A percentile compares a stretch with the other conserved stretches of the same genome.
These are phyloP conservation scores for Microdochium bolleyi DNA, from an alignment of 2,329 filamentous ascomycete species.

Conservation along the genomic window DNA sequence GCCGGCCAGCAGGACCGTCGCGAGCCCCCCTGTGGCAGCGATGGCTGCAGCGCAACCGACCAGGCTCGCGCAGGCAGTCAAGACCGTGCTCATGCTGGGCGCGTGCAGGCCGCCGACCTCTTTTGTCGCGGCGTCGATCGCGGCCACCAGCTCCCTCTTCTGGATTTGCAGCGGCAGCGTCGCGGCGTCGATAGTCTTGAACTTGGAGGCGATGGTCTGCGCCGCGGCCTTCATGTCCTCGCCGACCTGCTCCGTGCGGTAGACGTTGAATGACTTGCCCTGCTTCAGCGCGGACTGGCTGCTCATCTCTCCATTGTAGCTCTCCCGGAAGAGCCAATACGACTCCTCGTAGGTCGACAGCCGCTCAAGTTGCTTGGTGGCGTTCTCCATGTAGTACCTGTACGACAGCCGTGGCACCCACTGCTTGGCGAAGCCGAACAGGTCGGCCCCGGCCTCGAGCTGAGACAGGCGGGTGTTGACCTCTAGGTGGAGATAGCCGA, in stretches of 20 bases:
- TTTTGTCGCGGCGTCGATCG: neutral
- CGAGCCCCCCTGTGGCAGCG: neutral
- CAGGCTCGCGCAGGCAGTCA: neutral
- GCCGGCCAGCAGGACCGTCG: neutral
- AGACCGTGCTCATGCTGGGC: neutral
- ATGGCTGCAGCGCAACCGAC: neutral
- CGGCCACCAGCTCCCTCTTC: neutral
- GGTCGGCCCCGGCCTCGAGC: neutral
- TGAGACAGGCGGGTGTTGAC: neutral
- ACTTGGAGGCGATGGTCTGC: neutral
- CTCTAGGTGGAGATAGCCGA: neutral
- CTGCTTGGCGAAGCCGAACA: neutral
- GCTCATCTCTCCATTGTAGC: neutral
- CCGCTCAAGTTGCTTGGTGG: neutral
- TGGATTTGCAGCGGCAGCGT: neutral
- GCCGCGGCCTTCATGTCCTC: neutral
- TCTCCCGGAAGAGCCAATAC: neutral
- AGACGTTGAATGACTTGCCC: neutral
- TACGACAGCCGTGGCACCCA: neutral
- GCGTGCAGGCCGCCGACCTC: neutral
- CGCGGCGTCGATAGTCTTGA: neutral
- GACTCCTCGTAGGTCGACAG: neutral
- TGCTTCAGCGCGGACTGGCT: neutral
- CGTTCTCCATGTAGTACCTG: neutral
- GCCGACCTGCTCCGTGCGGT: neutral